Base-by-base conservation (phyloP, 257 asterid species). In the Scutellaria galericulata region DNA sequence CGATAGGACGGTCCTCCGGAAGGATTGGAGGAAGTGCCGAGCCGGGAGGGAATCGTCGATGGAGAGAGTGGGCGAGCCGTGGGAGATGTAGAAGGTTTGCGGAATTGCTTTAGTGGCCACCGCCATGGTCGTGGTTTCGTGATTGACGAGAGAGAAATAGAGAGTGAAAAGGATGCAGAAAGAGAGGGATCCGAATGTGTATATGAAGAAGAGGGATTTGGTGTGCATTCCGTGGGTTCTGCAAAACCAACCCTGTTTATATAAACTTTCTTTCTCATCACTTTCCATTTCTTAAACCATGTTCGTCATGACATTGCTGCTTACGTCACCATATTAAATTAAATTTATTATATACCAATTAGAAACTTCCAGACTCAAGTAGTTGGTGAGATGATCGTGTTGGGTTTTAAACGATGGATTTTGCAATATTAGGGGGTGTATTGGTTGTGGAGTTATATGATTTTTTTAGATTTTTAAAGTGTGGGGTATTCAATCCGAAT, bases 41-140 rank as follows among this genome's bases (percentile, higher is more conserved):
- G 90, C 90, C 9, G 88, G 90, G 71, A 86, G 86, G 73, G 82
- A 79, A 24, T 83, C 86, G 66, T 85, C 90, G 58, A 85, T 85
- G 27, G 90, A 83, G n/a, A 85, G 85, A 44, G 84, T 85, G 0
- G 90, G 90, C 4, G 90, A 79, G 47, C 90, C 90, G 75, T 86
- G 90, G 1, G 90, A 86, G 15, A 83, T 81, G 82, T 76, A 83
- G 66, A 83, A 86, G 0, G 90, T 86, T 12, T 86, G 81, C 9
- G 53, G 79, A 41, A 77, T 74, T 9, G 65, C 78, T 47, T 67
- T 56, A 12, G 64, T 72, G 2, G 41, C 64, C 0, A 10, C 58
- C 11, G 52, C 48, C 74, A 73, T 73, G n/a, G 60, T 73, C 2
- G 37, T 42, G 9, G 14, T 18, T 47, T 45, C 27, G 44, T 31